Evolutionary conservation across 495 filamentous ascomycete species (phyloP).

Genomic region (Lasiosphaeris hirsuta): DNA sequence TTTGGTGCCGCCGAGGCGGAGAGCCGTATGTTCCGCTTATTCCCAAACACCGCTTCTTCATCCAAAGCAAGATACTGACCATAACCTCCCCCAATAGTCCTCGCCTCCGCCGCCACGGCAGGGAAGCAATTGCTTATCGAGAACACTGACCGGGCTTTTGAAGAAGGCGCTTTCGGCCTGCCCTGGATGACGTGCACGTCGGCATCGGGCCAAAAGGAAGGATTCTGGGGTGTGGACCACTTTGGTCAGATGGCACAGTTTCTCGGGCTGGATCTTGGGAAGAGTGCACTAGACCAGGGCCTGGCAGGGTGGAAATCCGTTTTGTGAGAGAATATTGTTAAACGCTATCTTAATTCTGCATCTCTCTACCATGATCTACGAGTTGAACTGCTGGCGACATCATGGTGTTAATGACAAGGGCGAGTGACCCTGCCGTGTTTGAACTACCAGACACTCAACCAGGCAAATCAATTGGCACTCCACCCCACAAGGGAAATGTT

Average conservation of each 20-base stretch:
- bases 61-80: not conserved
- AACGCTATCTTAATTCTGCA: too few species aligned
- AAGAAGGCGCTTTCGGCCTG: slow-evolving; percentile 64
- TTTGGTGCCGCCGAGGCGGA: slow-evolving; percentile 50
- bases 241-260: slow-evolving; percentile 61
- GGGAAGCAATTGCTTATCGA: slow-evolving; percentile 51
- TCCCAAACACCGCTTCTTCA: too few species aligned
- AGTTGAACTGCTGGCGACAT: too few species aligned
- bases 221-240: slow-evolving; percentile 70
- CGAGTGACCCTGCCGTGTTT: too few species aligned
- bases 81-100: slow-evolving; percentile 15
- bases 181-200: slow-evolving; percentile 70
- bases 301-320: slow-evolving; percentile 46
- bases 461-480: too few species aligned
- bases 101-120: slow-evolving; percentile 32
- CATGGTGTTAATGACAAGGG: too few species aligned
- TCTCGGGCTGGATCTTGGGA: slow-evolving; percentile 51
- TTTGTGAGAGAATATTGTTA: slow-evolving; percentile 32
- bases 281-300: not conserved
- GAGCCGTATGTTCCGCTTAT: slow-evolving; percentile 26
- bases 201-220: slow-evolving; percentile 54
- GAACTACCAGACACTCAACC: too few species aligned
- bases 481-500: too few species aligned
- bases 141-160: slow-evolving; percentile 59
- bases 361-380: too few species aligned